These are phyloP conservation scores for Zymoseptoria brevis DNA, from an alignment of 2,329 filamentous ascomycete species.

Conservation along the genomic window DNA sequence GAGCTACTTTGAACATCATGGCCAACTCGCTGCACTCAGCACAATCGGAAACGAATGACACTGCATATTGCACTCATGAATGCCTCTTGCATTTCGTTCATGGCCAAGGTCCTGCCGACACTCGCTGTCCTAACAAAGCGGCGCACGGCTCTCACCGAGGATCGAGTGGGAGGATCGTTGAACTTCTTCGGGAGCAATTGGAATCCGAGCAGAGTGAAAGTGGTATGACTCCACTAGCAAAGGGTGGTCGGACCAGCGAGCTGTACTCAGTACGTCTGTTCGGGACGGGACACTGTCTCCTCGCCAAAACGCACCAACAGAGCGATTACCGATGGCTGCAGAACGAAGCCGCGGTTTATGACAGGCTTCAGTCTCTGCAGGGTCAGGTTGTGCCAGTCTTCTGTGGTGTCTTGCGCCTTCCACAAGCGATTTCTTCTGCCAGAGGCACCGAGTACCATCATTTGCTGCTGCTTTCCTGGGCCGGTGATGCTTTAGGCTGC, in stretches of 20 bases:
- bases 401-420: background rate
- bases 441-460: background rate
- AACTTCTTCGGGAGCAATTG: background rate
- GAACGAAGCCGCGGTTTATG: background rate
- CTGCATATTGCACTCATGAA: background rate
- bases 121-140: background rate
- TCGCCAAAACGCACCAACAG: background rate
- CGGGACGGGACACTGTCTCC: background rate
- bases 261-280: background rate
- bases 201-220: background rate
- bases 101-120: background rate
- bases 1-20: background rate
- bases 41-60: background rate
- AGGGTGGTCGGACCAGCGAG: background rate
- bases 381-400: background rate
- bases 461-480: background rate
- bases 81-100: background rate
- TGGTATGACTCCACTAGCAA: background rate
- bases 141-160: background rate
- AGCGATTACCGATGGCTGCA: background rate
- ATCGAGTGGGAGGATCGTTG: background rate
- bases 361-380: background rate
- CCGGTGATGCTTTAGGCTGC: background rate
- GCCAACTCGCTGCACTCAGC: background rate
- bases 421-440: background rate